Base-by-base conservation (phyloP, 2,329 filamentous ascomycete species). In the Arthroderma uncinatum region DNA sequence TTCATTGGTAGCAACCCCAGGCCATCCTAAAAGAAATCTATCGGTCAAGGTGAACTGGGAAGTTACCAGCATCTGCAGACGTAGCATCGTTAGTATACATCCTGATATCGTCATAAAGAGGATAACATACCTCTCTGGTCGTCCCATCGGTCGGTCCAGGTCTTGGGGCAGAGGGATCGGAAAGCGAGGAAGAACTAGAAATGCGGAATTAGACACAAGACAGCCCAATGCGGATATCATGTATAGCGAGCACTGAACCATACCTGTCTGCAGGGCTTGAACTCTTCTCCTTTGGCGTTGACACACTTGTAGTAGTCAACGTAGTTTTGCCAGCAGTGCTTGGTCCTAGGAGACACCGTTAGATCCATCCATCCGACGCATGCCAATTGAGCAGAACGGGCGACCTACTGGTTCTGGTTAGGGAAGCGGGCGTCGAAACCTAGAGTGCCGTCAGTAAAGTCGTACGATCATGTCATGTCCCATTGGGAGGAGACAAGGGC, bases 311-410 rank as follows among this genome's bases (percentile, higher is more conserved):
- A 89, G 83, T 98, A 97, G 78, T 98, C 93, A 80, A 98, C 93
- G 79, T 98, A 98, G 84, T 98, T 98, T 77, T 98, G 94, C 93
- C 93, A 98, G 89, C 93, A 98, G 84, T 98, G 91, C 87, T 96
- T 96, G 78, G 91, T 85, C 76, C 76, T 79, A 36, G 8, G 55
- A 50, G n/a, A 25, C 33, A 16, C 12, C 21, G 53, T 60, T 59
- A 64, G 55, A 28, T 19, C 10, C 5, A 14, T 39, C 36, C 14
- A 57, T 52, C 12, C 25, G 3, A 23, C 16, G 16, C 21, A 34
- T 37, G 19, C 16, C 33, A 37, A 54, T 54, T 47, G 16, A 16
- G 28, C 23, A 53, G 21, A n/a, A 5, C 4, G 52, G 33, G 54
- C 53, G 21, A 65, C 74, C 60, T 73, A 78, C 76, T 78, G 76